Base-by-base conservation (phyloP, 2,329 filamentous ascomycete genomes). In the Apiospora arundinis region DNA sequence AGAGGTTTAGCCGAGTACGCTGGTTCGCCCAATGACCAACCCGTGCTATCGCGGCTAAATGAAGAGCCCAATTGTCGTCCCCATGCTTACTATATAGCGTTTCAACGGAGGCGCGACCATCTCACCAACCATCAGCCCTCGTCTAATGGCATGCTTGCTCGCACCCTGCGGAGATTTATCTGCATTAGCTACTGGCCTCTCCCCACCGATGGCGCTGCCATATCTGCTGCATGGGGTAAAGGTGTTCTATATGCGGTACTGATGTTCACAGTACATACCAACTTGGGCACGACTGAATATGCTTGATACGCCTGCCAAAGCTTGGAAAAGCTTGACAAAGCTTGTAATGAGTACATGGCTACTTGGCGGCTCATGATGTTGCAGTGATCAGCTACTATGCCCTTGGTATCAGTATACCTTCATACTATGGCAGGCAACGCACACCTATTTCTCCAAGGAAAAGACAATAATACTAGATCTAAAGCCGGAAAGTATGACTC, bases 21-120 rank as follows among this genome's bases (percentile, higher is more conserved):
- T 75, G 70, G 75, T 76, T 75, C 49, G 74, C 49, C 68, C 11
- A 40, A 49, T 65, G 56, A 48, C 69, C 70, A 28, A 68, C 69
- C 69, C 46, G 71, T 73, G 48, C 67, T 68, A 72, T 74, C 75
- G 74, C 77, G 76, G 77, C 78, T 79, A 78, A 78, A 78, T 75
- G 69, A 70, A 60, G 56, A 63, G 28, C 56, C 56, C 56, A 63
- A 40, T 23, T 40, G 32, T 40, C 56, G 32, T 40, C 32, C 9
- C 56, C 56, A 40, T 40, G 32, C 18, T 63, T 40, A 72, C 73
- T 69, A 74, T 72, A 74, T 40, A 65, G 45, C 74, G 76, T 78
- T 77, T 77, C 75, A 76, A 23, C 32, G 56, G 56, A 28, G 56
- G 56, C 28, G 56, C 28, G 56, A 14, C 18, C 56, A 40, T 45